Conservation (phyloP, 208 protist species). For the Crithidia acanthocephali region DNA sequence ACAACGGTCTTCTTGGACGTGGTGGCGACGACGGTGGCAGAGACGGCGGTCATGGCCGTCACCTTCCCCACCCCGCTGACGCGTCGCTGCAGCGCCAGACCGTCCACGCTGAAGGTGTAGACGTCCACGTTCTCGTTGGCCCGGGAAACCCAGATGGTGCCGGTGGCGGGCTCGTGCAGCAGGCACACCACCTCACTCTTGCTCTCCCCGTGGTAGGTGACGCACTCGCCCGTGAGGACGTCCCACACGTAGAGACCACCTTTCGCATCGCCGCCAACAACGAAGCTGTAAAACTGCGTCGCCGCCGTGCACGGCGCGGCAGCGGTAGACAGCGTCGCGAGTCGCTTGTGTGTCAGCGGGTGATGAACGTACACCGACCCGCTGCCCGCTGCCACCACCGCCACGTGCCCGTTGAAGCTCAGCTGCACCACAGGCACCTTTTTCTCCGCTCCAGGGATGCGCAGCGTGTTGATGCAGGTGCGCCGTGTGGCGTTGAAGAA, state of each 20-base stretch:
- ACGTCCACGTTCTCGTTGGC: slow-evolving; percentile 66
- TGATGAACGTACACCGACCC: slow-evolving; percentile 58
- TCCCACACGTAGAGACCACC: slow-evolving; percentile 74
- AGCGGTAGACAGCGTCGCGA: slow-evolving; percentile 39
- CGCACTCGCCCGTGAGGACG: slow-evolving; percentile 26
- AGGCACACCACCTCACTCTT: slow-evolving; percentile 50
- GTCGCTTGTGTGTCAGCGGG: slow-evolving; percentile 42
- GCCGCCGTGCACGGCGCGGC: slow-evolving; percentile 57
- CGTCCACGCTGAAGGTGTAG: slow-evolving; percentile 38
- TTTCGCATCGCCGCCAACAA: slow-evolving; percentile 56
- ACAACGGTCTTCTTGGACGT: slow-evolving; percentile 54
- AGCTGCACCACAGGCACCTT: slow-evolving; percentile 48
- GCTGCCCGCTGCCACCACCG: slow-evolving; percentile 47
- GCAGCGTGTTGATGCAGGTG: slow-evolving; percentile 24
- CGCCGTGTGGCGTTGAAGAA: slow-evolving; percentile 37
- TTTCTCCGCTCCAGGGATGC: slow-evolving; percentile 44
- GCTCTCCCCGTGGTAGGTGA: slow-evolving; percentile 43
- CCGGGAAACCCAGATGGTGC: slow-evolving; percentile 69
- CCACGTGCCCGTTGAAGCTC: slow-evolving; percentile 61
- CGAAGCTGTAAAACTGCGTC: slow-evolving; percentile 51
- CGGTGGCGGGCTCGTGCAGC: slow-evolving; percentile 56
- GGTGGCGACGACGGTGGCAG: slow-evolving; percentile 64
- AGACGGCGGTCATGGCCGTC: slow-evolving; percentile 59
- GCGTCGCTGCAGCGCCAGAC: slow-evolving; percentile 23
- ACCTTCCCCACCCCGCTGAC: slow-evolving; percentile 45